Base-by-base conservation (phyloP, 2,329 filamentous ascomycete species). In the Penicillium sp. region DNA sequence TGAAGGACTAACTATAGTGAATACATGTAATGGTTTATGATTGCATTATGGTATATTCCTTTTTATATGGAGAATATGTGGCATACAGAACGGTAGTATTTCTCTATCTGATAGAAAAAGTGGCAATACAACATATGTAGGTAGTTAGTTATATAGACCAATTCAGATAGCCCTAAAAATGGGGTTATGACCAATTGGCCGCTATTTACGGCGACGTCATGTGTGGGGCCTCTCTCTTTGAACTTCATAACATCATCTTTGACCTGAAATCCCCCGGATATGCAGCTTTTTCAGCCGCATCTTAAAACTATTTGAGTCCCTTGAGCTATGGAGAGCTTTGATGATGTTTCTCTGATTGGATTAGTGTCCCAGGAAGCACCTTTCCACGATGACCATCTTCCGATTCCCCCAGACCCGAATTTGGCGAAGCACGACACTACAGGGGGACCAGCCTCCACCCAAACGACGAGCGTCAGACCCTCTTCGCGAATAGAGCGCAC, bases 301-400 rank as follows among this genome's bases (percentile, higher is more conserved):
- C 4, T 22, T n/a, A 6, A 32, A 31, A 20, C 5, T 20, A 14
- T 35, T 20, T 35, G 8, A 31, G 31, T 31, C 5, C 14, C 8
- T 22, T 37, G 22, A 34, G 38, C 16, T 22, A 76, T 76, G 74
- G 71, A 76, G 66, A 76, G 73, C 62, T 72, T 75, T 34, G 71
- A 75, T 55, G 70, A 74, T 54, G 69, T 70, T 44, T 58, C 69
- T 48, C 67, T 66, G 6, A 61, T 68, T 11, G 62, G 62, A 34
- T 53, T 60, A 46, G 62, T 64, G 8, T 57, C 56, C 14, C 44
- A 55, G 13, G 61, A 65, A n/a, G 39, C 54, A 2, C 31, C 55
- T 7, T 35, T 58, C 16, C 57, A 53, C n/a, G 57, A 64, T 31
- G 63, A 66, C 5, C 62, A 59, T 18, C 44, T 57, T 5, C 43